Evolutionary conservation across 2,329 filamentous ascomycete species (phyloP), one percentile per base, ranked within the genome.

Genomic region (Drechslera avenae): DNA sequence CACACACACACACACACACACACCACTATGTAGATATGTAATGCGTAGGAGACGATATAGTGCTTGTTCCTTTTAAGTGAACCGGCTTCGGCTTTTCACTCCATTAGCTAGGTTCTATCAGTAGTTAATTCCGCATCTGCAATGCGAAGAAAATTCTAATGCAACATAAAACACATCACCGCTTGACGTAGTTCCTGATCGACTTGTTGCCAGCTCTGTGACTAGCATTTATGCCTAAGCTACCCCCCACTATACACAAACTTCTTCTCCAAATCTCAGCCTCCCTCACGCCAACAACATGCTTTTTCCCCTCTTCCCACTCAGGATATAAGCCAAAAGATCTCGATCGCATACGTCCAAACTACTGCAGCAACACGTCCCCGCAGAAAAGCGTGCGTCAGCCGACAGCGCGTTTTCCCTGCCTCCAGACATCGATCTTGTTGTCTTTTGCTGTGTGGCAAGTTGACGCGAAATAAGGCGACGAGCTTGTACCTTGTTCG

Each of bases 21-120:
- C 37, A 31, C 8, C 5, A 45, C 17, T 30, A 48, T 52, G 45
- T 40, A 48, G 26, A 46, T 42, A 49, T 13, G n/a, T 35, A 39
- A 49, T 36, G 34, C 21, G 49, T 40, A 32, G 17, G 26, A 12
- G 10, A 34, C 21, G 45, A 39, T 17, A 49, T 44, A 30, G 39
- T 44, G 33, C 31, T 44, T 34, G 23, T 21, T 39, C 33, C 14
- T 14, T 19, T 31, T 34, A 2, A n/a, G 17, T 17, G 8, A 43
- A 49, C 14, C 31, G 28, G 18, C 26, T 26, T 39, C 37, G 13
- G 28, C 14, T 32, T 3, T 33, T 23, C n/a, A 19, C 8, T 47
- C 31, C 36, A 14, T 32, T 49, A 41, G 30, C 30, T 47, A 47
- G 30, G 30, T 13, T 21, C 19, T 2, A 37, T 13, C 40, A 40